A percentile compares a stretch with the other conserved stretches of the same genome.
Evolutionary conservation across 495 filamentous ascomycete species (phyloP).

Genomic region (Choiromyces venosus): DNA sequence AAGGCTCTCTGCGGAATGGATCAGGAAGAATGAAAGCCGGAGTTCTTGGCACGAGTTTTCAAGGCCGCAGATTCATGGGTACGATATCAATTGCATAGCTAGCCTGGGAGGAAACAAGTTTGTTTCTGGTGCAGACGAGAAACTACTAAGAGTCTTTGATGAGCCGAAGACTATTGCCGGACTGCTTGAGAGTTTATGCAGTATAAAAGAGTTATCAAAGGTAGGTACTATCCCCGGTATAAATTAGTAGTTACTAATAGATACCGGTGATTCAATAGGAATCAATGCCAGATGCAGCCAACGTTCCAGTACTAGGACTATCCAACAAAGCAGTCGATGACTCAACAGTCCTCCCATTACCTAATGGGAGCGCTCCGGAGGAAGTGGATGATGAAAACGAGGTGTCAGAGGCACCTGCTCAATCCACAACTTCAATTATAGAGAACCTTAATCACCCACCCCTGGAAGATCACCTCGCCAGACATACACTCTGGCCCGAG

Average conservation of each 20-base stretch:
- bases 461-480: slow-evolving; percentile 78
- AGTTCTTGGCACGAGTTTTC: slow-evolving; percentile 90
- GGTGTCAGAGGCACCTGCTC: slow-evolving; percentile 35
- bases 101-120: slow-evolving; percentile 65
- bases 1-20: slow-evolving; percentile 84
- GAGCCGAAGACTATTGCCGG: slow-evolving; percentile 77
- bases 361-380: slow-evolving; percentile 50
- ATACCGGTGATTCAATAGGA: slow-evolving; percentile 34
- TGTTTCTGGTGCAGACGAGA: slow-evolving; percentile 96
- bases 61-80: slow-evolving; percentile 94
- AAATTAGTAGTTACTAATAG: slow-evolving; percentile 15
- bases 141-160: slow-evolving; percentile 89
- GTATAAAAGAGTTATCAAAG: slow-evolving; percentile 47
- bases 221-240: slow-evolving; percentile 6
- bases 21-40: slow-evolving; percentile 43
- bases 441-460: slow-evolving; percentile 64
- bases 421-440: slow-evolving; percentile 45
- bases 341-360: slow-evolving; percentile 45
- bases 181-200: slow-evolving; percentile 64
- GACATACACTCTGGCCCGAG: slow-evolving; percentile 93
- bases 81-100: slow-evolving; percentile 92
- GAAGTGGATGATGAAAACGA: slow-evolving; percentile 47
- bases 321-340: slow-evolving; percentile 84
- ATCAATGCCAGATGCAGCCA: slow-evolving; percentile 72
- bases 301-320: slow-evolving; percentile 88